These are phyloP conservation scores for Fusarium sp. DNA, from an alignment of 2,329 filamentous ascomycete genomes.

Conservation along the genomic window DNA sequence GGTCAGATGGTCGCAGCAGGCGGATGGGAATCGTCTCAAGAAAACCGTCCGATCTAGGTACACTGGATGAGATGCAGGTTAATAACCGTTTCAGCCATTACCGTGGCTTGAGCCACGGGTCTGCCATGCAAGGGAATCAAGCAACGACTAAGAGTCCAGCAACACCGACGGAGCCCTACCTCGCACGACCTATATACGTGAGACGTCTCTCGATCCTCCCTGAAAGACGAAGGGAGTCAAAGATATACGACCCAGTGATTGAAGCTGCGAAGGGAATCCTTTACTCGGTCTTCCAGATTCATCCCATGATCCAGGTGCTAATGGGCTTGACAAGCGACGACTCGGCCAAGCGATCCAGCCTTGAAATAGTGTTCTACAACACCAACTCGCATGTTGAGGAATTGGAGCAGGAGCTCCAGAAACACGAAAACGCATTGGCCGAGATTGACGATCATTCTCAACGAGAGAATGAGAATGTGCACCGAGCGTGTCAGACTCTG, in stretches of 20 bases:
- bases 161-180: slow-evolving; percentile 68
- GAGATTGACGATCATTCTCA: slow-evolving; percentile 62
- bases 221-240: slow-evolving; percentile 72
- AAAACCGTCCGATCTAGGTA: slow-evolving; percentile 70
- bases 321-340: slow-evolving; percentile 71
- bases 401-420: slow-evolving; percentile 73
- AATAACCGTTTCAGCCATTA: slow-evolving; percentile 76
- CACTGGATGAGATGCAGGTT: slow-evolving; percentile 71
- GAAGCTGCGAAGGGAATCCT: slow-evolving; percentile 75
- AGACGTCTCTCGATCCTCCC: slow-evolving; percentile 72
- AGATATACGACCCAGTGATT: slow-evolving; percentile 69
- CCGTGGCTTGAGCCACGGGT: slow-evolving; percentile 75
- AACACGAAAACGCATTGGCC: slow-evolving; percentile 63
- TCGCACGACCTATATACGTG: slow-evolving; percentile 72
- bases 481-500: slow-evolving; percentile 71
- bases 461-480: slow-evolving; percentile 72
- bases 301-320: slow-evolving; percentile 75
- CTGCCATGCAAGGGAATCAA: slow-evolving; percentile 70
- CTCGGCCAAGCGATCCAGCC: slow-evolving; percentile 70
- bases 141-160: slow-evolving; percentile 63
- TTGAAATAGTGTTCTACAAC: slow-evolving; percentile 76
- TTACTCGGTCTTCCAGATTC: slow-evolving; percentile 75
- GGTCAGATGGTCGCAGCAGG: slow-evolving; percentile 66
- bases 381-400: slow-evolving; percentile 75
- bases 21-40: slow-evolving; percentile 74